phyloP scores from a whole-genome alignment of 495 filamentous ascomycete species.

The Podospora conica region DNA sequence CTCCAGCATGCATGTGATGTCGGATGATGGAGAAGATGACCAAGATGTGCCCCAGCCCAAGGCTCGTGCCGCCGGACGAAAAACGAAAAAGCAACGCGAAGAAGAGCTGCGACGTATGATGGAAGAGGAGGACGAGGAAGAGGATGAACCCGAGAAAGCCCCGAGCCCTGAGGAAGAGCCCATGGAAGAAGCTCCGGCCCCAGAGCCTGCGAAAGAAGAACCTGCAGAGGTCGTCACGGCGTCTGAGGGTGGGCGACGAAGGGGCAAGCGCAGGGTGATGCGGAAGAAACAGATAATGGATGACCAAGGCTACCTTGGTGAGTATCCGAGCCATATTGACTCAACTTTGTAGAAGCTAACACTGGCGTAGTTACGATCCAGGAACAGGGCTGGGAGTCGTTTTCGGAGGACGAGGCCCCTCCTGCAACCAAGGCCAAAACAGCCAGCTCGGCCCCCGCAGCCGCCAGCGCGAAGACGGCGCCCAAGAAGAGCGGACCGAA shows the following conservation, averaged over 20 bases:
- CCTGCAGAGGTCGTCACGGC: conserved; percentile 49
- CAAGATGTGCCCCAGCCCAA: conserved; percentile 45
- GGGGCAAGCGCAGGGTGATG: conserved; percentile 76
- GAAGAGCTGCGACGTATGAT: conserved; percentile 76
- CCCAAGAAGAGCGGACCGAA: conserved; percentile 56
- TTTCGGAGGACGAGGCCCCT: conserved; percentile 78
- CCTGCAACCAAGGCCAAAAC: conserved; percentile 45
- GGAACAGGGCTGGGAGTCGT: conserved; percentile 88
- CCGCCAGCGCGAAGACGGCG: conserved; percentile 29
- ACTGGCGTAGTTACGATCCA: conserved; percentile 70
- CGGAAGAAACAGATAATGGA: conserved; percentile 89
- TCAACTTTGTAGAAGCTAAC: conserved; percentile 6
- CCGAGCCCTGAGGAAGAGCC: conserved; percentile 18
- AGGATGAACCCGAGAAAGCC: conserved; percentile 19
- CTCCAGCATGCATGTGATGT: conserved; percentile 54
- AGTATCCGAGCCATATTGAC: conserved; percentile 19
- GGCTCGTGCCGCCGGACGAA: conserved; percentile 35
- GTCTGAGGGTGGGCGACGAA: conserved; percentile 58
- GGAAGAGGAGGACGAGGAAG: conserved; percentile 66
- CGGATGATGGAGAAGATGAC: conserved; percentile 67
- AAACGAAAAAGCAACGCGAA: conserved; percentile 62
- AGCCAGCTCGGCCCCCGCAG: conserved; percentile 14
- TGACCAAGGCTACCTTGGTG: conserved; percentile 89
- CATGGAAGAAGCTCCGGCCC: conserved; percentile 27
- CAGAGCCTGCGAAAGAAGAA: conserved; percentile 41